Conservation (phyloP, 352 stramenopile genomes). For the Phytophthora rubi region DNA sequence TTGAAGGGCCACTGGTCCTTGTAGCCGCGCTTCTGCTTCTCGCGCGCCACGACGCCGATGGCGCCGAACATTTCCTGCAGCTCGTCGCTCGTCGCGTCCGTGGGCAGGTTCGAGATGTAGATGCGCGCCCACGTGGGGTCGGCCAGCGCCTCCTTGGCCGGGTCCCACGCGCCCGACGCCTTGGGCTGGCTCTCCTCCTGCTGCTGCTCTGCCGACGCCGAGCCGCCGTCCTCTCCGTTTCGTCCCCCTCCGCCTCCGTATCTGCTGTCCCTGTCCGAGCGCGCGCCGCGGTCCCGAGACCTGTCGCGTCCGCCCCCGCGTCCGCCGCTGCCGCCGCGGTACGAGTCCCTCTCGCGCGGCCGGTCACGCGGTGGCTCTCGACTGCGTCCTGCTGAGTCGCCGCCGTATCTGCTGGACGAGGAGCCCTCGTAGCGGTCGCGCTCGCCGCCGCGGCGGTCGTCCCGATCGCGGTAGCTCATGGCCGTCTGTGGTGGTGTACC, state of each 20-base stretch:
- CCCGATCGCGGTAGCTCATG: slow-evolving; percentile 38
- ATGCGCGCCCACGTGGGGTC: slow-evolving; percentile 86
- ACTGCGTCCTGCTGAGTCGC: slow-evolving; percentile 21
- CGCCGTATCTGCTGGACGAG: slow-evolving; percentile 37
- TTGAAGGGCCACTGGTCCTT: slow-evolving; percentile 92
- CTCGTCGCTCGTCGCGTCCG: slow-evolving; percentile 79
- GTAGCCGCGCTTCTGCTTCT: slow-evolving; percentile 89
- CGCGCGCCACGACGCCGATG: slow-evolving; percentile 78
- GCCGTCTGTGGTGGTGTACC: background rate
- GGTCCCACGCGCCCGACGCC: slow-evolving; percentile 66
- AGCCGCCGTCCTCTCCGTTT: slow-evolving; percentile 43
- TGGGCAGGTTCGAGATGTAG: slow-evolving; percentile 88
- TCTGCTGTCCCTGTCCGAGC: slow-evolving; percentile 35
- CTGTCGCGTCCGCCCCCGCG: slow-evolving; percentile 25
- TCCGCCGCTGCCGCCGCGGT: slow-evolving; percentile 33
- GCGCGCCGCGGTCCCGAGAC: slow-evolving; percentile 34
- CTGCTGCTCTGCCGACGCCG: background rate
- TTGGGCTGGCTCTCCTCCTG: slow-evolving; percentile 39
- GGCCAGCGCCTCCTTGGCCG: slow-evolving; percentile 77
- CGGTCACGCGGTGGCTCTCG: slow-evolving; percentile 34
- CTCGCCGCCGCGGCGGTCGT: slow-evolving; percentile 31
- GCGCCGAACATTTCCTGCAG: slow-evolving; percentile 88
- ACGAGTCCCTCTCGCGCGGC: slow-evolving; percentile 43
- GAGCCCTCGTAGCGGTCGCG: slow-evolving; percentile 30
- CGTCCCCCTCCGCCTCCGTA: background rate